Evolutionary conservation across 768 basidiomycete species (phyloP), one percentile per base, ranked within the genome.

Genomic region (Infundibulicybe gibba): DNA sequence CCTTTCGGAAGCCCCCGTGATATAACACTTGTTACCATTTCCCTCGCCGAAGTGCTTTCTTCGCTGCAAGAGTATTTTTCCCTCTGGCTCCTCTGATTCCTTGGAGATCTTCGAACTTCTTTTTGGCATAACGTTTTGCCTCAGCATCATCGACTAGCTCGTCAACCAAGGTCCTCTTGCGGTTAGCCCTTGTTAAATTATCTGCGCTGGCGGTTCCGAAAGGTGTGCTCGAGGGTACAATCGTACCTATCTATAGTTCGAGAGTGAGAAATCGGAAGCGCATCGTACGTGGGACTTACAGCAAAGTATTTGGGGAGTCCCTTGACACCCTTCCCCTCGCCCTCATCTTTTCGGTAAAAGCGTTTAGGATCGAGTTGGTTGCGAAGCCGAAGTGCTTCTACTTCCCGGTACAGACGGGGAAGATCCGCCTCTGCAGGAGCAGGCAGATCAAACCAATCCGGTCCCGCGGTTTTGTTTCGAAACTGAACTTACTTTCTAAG

Each of bases 341-440:
- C 87, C 49, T 87, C 85, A 40, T 93, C 89, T 62, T 90, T 93
- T 51, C 82, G 73, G 67, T 94, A 90, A 68, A 94, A 94, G 16
- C 90, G 79, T 62, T 95, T 97, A 14, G 92, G 92, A 57, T 97
- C 94, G 15, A 97, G 76, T 48, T 91, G 86, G 60, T 92, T 92
- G 42, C 86, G 80, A 40, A 97, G 69, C 25, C 91, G 85, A 47
- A 94, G 70, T 0, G 94, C 87, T 61, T 94, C 89, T 10, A 92
- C 85, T 68, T 97, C 92, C 43, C 87, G 85, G 56, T 92, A 68
- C 34, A 94, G 65, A 32, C 81, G 76, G 32, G 90, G 88, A 13
- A 90, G 70, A 50, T 93, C 90, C 11, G 86, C 81, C 55, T 88
- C 87, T 12, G 79, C 64, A 16, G 92, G 91, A 14, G 87, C 85